phyloP scores from a whole-genome alignment of 2,329 filamentous ascomycete species.

The Aspergillus piperis region DNA sequence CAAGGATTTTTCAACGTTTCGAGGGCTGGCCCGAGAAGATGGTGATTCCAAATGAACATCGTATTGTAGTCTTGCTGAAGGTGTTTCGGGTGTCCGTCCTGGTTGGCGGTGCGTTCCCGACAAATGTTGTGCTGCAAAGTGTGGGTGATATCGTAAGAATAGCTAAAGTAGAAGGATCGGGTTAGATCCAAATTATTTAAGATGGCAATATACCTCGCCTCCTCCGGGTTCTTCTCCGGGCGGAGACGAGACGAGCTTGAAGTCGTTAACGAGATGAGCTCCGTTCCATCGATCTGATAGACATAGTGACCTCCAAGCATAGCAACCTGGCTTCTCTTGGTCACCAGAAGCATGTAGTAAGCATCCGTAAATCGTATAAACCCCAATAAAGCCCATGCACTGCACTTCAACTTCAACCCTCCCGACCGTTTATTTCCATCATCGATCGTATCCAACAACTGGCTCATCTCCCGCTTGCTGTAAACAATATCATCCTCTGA shows the following conservation, averaged over 20 bases:
- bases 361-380: slow-evolving; percentile 95
- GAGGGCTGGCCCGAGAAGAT: slow-evolving; percentile 76
- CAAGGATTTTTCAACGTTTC: slow-evolving; percentile 74
- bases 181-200: slow-evolving; percentile 88
- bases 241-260: slow-evolving; percentile 67
- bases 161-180: slow-evolving; percentile 95
- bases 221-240: slow-evolving; percentile 82
- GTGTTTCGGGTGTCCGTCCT: slow-evolving; percentile 62
- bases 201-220: slow-evolving; percentile 84
- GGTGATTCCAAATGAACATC: slow-evolving; percentile 98
- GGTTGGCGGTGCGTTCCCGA: slow-evolving; percentile 71
- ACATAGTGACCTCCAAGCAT: slow-evolving; percentile 96
- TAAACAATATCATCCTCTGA: slow-evolving; percentile 96
- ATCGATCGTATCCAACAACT: slow-evolving; percentile 90
- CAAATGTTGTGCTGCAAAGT: slow-evolving; percentile 92
- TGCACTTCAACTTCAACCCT: slow-evolving; percentile 85
- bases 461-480: slow-evolving; percentile 85
- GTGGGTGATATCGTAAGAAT: slow-evolving; percentile 92
- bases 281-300: slow-evolving; percentile 92
- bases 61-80: slow-evolving; percentile 81
- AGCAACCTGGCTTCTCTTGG: slow-evolving; percentile 91
- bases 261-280: slow-evolving; percentile 82
- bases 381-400: slow-evolving; percentile 88
- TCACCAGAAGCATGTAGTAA: slow-evolving; percentile 96
- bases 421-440: slow-evolving; percentile 91